Conservation (phyloP, 208 protist genomes). For the Trypanosoma mega region DNA sequence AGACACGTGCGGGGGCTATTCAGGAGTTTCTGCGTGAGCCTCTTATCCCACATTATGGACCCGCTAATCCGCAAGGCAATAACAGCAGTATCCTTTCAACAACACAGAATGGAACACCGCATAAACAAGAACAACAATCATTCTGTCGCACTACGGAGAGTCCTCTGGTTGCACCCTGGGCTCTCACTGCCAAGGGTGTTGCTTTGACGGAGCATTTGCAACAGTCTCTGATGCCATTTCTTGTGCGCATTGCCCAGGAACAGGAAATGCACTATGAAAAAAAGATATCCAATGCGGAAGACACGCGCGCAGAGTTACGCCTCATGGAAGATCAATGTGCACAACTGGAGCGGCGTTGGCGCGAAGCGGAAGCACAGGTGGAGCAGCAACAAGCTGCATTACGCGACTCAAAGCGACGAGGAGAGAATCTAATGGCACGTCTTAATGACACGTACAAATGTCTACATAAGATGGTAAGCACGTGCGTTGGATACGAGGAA, state of each 20-base stretch:
- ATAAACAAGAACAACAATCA: neutral
- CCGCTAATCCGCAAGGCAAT: neutral
- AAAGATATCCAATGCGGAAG: neutral
- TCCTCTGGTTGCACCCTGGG: constrained; percentile 12
- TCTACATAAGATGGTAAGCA: constrained; percentile 19
- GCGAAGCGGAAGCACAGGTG: constrained; percentile 12
- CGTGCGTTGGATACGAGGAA: constrained; percentile 28
- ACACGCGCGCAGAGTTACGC: constrained; percentile 1
- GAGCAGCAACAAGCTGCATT: constrained; percentile 9
- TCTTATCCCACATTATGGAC: neutral
- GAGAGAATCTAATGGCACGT: constrained; percentile 7
- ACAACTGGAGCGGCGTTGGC: constrained; percentile 14
- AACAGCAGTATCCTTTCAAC: neutral
- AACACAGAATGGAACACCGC: neutral
- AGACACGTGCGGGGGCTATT: neutral
- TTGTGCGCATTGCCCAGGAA: constrained; percentile 4
- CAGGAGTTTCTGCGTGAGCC: neutral
- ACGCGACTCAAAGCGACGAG: constrained; percentile 11
- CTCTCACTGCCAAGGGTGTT: constrained; percentile 7
- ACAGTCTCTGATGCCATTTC: constrained; percentile 11
- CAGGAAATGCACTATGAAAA: neutral
- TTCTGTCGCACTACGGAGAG: constrained; percentile 17
- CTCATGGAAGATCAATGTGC: constrained; percentile 18
- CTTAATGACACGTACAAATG: constrained; percentile 16
- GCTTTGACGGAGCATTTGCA: constrained; percentile 12